Conservation (phyloP, 495 filamentous ascomycete genomes). For the Jackrogersella multiformis region DNA sequence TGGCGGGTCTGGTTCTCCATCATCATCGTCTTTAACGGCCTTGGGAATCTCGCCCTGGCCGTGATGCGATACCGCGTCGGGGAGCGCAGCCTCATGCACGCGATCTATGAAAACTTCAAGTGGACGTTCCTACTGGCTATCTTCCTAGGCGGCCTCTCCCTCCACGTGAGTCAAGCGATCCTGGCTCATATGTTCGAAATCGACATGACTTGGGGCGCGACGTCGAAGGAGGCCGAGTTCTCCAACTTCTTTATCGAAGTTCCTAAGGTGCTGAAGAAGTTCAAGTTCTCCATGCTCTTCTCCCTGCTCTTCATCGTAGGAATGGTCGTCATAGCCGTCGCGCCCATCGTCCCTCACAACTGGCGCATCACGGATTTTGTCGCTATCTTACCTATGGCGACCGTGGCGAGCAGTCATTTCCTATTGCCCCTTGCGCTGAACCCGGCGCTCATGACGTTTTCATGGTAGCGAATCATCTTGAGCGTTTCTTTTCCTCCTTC, state of each 20-base stretch:
- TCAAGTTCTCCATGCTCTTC: slow-evolving; percentile 80
- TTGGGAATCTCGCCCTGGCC: slow-evolving; percentile 71
- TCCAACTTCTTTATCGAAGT: slow-evolving; percentile 84
- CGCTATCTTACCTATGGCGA: slow-evolving; percentile 82
- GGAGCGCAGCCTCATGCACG: slow-evolving; percentile 61
- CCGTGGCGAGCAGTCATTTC: slow-evolving; percentile 73
- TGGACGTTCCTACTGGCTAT: slow-evolving; percentile 75
- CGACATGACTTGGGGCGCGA: slow-evolving; percentile 77
- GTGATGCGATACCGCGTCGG: slow-evolving; percentile 75
- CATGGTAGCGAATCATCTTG: slow-evolving; percentile 61
- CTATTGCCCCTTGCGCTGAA: slow-evolving; percentile 78
- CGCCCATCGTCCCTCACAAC: slow-evolving; percentile 68
- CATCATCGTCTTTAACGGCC: slow-evolving; percentile 75
- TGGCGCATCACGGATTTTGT: slow-evolving; percentile 81
- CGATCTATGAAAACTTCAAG: slow-evolving; percentile 75
- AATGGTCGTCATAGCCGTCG: slow-evolving; percentile 74
- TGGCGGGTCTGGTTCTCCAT: slow-evolving; percentile 82
- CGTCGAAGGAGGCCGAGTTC: slow-evolving; percentile 75
- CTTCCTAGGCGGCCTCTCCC: slow-evolving; percentile 74
- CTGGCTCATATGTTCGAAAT: slow-evolving; percentile 77
- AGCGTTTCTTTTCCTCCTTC: neutral
- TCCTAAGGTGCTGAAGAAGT: slow-evolving; percentile 77
- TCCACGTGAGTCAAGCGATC: slow-evolving; percentile 73
- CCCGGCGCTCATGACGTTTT: slow-evolving; percentile 83
- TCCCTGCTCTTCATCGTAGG: slow-evolving; percentile 66